Evolutionary conservation across 345 rosid species (phyloP), one percentile per base, ranked within the genome.

Genomic region (Capsella bursapastoris): DNA sequence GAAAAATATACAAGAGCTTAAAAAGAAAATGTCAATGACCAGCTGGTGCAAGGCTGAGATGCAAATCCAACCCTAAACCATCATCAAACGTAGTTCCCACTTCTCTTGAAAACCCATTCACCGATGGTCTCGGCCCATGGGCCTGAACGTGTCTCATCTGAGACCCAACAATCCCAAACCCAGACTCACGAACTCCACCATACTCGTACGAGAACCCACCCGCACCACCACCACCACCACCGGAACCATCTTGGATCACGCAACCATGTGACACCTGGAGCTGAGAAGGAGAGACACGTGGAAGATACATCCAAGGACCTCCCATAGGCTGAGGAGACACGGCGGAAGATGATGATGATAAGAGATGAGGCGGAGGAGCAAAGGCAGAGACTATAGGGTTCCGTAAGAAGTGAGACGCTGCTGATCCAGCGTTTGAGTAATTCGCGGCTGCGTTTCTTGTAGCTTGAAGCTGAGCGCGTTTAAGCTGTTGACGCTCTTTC

Each of bases 381-480:
- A 91, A 94, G 69, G 97, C 96, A 10, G 97, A 87, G 84, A 88
- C 84, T 64, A 91, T 94, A 2, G 98, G 96, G 70, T 94, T 94
- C 31, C 98, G 69, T 9, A 84, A 70, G 48, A 81, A 87, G 8
- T 93, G 83, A 69, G 85, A 84, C 14, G 80, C 34, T 5, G 80
- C 48, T 4, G 75, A 48, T 35, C 50, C 52, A 18, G 66, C 86
- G 55, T 84, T 84, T 3, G 88, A 67, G 28, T 7, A 75, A 49
- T 43, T 75, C 9, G 74, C 84, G 48, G 90, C 88, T 4, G 87
- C 89, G 80, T 78, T 83, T 16, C 96, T 63, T 15, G 84, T 66
- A 50, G 90, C 92, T 60, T 86, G 96, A 57, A 89, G 76, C 72
- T 89, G 95, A 40, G 92, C 92, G 8, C 90, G 85, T 72, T 89